Evolutionary conservation across 2,329 filamentous ascomycete species (phyloP).

Genomic region (Hymenoscyphus scutula): DNA sequence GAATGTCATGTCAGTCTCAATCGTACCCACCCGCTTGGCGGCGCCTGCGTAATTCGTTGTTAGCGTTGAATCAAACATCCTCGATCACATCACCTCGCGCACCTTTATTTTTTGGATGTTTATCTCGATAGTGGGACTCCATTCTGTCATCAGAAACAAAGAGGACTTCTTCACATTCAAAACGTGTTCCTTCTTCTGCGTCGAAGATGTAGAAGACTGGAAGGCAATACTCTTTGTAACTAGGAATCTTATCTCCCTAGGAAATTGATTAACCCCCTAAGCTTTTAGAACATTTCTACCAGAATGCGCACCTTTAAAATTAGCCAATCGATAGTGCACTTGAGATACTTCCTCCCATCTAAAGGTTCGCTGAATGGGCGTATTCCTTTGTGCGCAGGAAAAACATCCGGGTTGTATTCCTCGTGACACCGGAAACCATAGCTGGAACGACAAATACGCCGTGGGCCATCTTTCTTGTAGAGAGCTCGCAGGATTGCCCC

Average conservation of each 20-base stretch:
- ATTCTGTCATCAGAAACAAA: constrained; percentile 17
- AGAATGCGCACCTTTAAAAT: constrained; percentile 14
- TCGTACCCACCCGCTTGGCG: constrained; percentile 13
- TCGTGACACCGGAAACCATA: constrained; percentile 20
- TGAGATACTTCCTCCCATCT: constrained; percentile 19
- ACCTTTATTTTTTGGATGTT: constrained; percentile 22
- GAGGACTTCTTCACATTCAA: constrained; percentile 16
- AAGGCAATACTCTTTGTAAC: constrained; percentile 8
- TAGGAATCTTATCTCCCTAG: constrained; percentile 11
- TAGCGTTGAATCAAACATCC: not conserved
- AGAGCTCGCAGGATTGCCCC: constrained; percentile 21
- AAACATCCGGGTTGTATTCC: not conserved
- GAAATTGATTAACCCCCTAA: not conserved
- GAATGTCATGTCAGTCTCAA: constrained; percentile 22
- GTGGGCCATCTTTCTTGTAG: constrained; percentile 19
- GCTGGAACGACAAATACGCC: constrained; percentile 13
- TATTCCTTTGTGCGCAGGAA: constrained; percentile 3
- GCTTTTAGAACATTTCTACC: not conserved
- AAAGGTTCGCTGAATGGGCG: not conserved
- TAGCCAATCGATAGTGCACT: constrained; percentile 19
- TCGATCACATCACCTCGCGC: not conserved
- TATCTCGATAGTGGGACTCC: constrained; percentile 20
- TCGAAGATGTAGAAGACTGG: constrained; percentile 13
- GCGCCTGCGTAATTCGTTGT: constrained; percentile 5
- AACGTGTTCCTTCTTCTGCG: not conserved